Conservation (phyloP, 2,329 filamentous ascomycete genomes). For the Celoporthe dispersa region DNA sequence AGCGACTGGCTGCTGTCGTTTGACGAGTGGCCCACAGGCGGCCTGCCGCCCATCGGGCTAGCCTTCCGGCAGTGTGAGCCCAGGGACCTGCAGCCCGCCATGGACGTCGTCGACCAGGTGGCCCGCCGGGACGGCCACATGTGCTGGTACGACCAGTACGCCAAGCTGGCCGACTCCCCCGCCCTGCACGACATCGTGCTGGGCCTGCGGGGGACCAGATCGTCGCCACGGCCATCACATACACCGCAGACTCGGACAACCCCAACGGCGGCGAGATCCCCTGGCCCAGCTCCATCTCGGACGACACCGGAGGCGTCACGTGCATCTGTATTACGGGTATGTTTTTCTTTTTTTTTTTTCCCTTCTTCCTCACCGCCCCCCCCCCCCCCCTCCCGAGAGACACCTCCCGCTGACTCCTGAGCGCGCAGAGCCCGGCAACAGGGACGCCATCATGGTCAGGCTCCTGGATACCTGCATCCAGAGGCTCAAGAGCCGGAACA, state of each 20-base stretch:
- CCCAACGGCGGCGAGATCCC: conserved; percentile 56
- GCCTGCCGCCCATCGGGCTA: conserved; percentile 46
- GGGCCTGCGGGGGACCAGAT: conserved; percentile 53
- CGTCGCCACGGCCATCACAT: conserved; percentile 59
- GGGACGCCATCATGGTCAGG: conserved; percentile 56
- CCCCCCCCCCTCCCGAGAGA: too few species aligned
- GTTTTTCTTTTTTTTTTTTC: conserved; percentile 30
- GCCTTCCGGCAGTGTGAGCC: conserved; percentile 51
- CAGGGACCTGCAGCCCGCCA: conserved; percentile 50
- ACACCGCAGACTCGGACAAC: conserved; percentile 52
- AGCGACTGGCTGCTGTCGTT: conserved; percentile 61
- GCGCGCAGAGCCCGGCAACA: conserved; percentile 45
- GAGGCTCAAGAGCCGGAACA: conserved; percentile 52
- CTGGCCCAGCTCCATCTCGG: conserved; percentile 56
- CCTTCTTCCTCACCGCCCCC: not conserved
- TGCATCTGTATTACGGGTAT: conserved; percentile 63
- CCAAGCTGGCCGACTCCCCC: conserved; percentile 51
- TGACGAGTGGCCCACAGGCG: conserved; percentile 50
- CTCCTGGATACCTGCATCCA: conserved; percentile 58
- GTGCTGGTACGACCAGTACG: conserved; percentile 65
- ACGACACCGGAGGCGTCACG: conserved; percentile 60
- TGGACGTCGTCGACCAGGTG: conserved; percentile 55
- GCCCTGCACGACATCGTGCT: conserved; percentile 59
- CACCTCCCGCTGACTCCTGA: not conserved
- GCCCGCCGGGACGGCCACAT: conserved; percentile 52